Evolutionary conservation across 192 early-diverging fungal species (phyloP).

Genomic region (Chytriomyces sp.): DNA sequence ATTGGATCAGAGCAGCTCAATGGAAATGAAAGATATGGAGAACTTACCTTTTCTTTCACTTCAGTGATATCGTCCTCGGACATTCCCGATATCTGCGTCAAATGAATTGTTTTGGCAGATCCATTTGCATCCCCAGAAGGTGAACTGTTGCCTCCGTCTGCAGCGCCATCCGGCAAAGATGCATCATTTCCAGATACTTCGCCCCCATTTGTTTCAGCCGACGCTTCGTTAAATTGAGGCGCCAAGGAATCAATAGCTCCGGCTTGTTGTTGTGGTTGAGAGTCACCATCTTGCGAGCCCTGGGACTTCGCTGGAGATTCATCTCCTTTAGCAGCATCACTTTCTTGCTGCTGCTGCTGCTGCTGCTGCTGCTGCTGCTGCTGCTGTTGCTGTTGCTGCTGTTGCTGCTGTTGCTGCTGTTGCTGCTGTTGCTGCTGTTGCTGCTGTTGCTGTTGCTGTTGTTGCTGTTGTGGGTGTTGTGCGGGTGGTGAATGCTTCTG

Average conservation of each 20-base stretch:
- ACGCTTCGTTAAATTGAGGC: no score
- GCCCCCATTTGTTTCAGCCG: no score
- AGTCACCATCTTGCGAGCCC: background rate
- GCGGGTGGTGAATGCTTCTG: slow-evolving; percentile 14
- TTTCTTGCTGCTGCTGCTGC: slow-evolving; percentile 9
- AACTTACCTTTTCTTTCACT: slow-evolving; percentile 13
- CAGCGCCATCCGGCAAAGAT: background rate
- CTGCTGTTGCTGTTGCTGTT: slow-evolving; percentile 6
- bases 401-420: slow-evolving; percentile 15
- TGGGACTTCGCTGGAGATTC: background rate
- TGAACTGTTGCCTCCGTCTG: background rate
- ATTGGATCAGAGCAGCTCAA: no score
- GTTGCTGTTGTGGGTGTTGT: slow-evolving; percentile 9
- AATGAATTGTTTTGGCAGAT: slow-evolving; percentile 7
- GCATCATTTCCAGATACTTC: background rate
- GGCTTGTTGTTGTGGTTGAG: no score
- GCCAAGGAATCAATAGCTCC: no score
- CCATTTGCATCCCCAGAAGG: background rate
- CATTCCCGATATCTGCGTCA: slow-evolving; percentile 25
- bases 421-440: slow-evolving; percentile 15
- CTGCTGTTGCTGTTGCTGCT: slow-evolving; percentile 3
- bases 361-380: slow-evolving; percentile 15
- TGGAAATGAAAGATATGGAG: no score
- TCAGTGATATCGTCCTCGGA: slow-evolving; percentile 12
- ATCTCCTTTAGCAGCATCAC: background rate